Conservation (phyloP, 139 green algal species). For the Haematococcus sp. region DNA sequence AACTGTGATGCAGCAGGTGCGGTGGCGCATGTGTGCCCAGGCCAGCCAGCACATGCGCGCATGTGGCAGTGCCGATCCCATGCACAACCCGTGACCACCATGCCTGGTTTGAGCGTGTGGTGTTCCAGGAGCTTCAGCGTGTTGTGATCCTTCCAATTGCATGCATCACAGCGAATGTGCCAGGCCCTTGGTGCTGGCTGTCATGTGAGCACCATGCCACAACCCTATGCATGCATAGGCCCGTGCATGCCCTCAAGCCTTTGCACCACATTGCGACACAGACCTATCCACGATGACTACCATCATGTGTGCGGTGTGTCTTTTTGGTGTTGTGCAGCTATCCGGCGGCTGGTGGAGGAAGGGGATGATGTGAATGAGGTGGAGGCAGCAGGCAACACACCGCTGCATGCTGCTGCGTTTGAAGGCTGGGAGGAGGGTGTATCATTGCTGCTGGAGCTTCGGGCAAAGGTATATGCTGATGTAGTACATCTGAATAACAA, state of each 20-base stretch:
- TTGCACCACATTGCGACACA: too few relatives aligned
- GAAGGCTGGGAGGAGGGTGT: constrained; percentile 83
- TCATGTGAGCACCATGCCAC: too few relatives aligned
- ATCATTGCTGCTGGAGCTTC: constrained; percentile 80
- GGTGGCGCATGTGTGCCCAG: neutral
- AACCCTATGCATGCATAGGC: too few relatives aligned
- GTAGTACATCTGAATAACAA: neutral
- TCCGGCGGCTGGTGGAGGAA: constrained; percentile 54
- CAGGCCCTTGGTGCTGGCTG: too few relatives aligned
- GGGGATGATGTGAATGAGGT: constrained; percentile 90
- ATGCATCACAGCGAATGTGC: too few relatives aligned
- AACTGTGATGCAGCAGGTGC: constrained; percentile 65
- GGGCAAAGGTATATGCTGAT: constrained; percentile 69
- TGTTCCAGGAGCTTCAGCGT: too few relatives aligned
- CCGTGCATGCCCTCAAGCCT: too few relatives aligned
- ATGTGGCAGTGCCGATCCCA: too few relatives aligned
- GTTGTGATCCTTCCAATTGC: too few relatives aligned
- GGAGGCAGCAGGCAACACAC: constrained; percentile 88
- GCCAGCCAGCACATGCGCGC: too few relatives aligned
- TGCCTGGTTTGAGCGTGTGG: too few relatives aligned
- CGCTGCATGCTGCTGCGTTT: constrained; percentile 64
- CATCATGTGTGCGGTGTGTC: neutral
- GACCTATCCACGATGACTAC: neutral
- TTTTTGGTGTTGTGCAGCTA: constrained; percentile 31
- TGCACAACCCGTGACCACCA: too few relatives aligned